Base-by-base conservation (phyloP, 2,329 filamentous ascomycete genomes). In the Colletotrichum liriopes region DNA sequence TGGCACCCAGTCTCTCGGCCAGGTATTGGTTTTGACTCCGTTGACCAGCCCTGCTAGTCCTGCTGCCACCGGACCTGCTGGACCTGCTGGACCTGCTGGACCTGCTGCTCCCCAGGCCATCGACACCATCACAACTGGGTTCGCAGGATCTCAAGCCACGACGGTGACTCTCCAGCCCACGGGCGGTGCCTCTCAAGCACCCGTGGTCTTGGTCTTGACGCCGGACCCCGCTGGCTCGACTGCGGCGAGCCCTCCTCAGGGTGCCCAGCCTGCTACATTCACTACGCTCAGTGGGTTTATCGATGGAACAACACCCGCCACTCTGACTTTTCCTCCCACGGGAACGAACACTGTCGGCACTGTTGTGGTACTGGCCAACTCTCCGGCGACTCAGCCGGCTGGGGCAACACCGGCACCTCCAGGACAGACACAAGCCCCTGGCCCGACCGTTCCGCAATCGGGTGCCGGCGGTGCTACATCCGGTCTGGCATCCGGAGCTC, bases 301-400 rank as follows among this genome's bases (percentile, higher is more conserved):
- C 20, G 35, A 29, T 5, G 70, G 70, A 0, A 5, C 54, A 12
- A 56, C 23, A 20, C 70, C 70, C 9, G 11, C 37, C 11, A 72
- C 66, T 7, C n/a, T 72, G 16, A 72, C 70, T 1, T 20, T 72
- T 7, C 70, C 54, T 35, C 70, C 70, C 7, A 26, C 47, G 20
- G 54, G 59, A 18, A 51, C 65, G 9, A 26, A 26, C 16, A 55
- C 41, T 0, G 45, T 63, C 18, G 65, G 65, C 0, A 72, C 65
- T 5, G 66, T 70, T 5, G 54, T 72, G 5, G 65, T 72, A 2
- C 37, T 72, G 6, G 26, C 47, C 18, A 32, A 47, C 39, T 18
- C 67, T n/a, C 45, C 20, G 37, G 20, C 29, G 16, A 59, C 54
- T 20, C 62, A 37, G 39, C 37, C 51, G 3, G 51, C 32, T 45